A percentile compares a stretch with the other conserved stretches of the same genome.
phyloP scores from a whole-genome alignment of 1,284 basidiomycete genomes.

The Pseudozyma sp. region DNA sequence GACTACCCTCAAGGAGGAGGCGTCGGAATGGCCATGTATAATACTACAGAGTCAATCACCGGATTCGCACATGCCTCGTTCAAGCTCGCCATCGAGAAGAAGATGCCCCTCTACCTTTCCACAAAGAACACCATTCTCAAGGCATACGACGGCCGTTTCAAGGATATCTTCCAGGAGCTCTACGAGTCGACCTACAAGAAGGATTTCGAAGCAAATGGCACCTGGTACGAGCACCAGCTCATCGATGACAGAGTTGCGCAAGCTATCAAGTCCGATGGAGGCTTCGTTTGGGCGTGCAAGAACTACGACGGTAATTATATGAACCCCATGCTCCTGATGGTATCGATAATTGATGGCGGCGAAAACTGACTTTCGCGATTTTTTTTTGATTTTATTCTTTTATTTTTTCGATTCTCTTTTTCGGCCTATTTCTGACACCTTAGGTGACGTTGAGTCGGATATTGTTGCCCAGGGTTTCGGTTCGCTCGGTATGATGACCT shows the following conservation, averaged over 20 bases:
- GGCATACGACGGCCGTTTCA: slow-evolving; percentile 87
- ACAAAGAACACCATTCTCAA: slow-evolving; percentile 70
- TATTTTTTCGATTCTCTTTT: background rate
- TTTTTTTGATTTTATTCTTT: background rate
- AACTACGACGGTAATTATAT: slow-evolving; percentile 61
- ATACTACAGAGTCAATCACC: slow-evolving; percentile 77
- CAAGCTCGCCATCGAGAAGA: slow-evolving; percentile 97
- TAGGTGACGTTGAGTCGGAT: slow-evolving; percentile 53
- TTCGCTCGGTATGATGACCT: slow-evolving; percentile 96
- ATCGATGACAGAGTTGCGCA: slow-evolving; percentile 82
- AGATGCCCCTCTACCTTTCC: slow-evolving; percentile 78
- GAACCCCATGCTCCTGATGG: background rate
- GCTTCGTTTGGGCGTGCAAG: slow-evolving; percentile 88
- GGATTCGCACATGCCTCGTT: slow-evolving; percentile 97
- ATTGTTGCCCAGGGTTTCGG: slow-evolving; percentile 79
- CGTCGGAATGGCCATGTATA: slow-evolving; percentile 71
- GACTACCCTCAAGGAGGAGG: slow-evolving; percentile 64
- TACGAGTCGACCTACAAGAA: slow-evolving; percentile 85
- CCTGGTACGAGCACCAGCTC: slow-evolving; percentile 96
- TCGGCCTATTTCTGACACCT: background rate
- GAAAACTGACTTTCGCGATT: background rate
- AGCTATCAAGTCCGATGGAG: slow-evolving; percentile 93
- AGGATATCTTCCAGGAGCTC: slow-evolving; percentile 97
- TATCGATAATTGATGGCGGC: background rate
- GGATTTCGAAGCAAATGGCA: slow-evolving; percentile 82